Conservation (phyloP, 164 flowering plant genomes). For the Stephania yunnanensis region DNA sequence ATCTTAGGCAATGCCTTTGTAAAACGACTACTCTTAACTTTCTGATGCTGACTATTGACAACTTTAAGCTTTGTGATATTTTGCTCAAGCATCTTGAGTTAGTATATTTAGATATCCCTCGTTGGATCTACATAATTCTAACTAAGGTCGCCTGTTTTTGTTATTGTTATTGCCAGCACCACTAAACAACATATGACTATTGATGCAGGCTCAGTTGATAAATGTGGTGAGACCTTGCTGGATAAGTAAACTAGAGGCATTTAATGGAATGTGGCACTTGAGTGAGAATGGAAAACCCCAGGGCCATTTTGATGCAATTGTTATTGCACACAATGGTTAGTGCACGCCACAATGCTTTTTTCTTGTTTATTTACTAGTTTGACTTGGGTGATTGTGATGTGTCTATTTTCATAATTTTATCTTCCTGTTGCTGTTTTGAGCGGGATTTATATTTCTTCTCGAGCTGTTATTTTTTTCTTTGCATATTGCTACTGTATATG, state of each 20-base stretch:
- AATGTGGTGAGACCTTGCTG: constrained; percentile 86
- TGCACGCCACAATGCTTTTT: not conserved
- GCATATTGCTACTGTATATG: not conserved
- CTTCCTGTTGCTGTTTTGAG: not conserved
- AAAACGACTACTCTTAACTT: not conserved
- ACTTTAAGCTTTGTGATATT: not conserved
- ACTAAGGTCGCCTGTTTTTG: not conserved
- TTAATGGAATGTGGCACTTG: constrained; percentile 90
- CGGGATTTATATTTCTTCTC: not conserved
- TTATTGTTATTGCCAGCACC: not conserved
- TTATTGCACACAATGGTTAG: constrained; percentile 91
- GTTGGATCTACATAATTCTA: not conserved
- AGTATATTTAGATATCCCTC: not conserved
- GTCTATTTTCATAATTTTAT: not conserved
- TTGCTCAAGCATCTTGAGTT: not conserved
- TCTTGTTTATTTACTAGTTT: not conserved
- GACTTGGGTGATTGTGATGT: not conserved
- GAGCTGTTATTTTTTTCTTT: not conserved
- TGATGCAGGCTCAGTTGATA: constrained; percentile 53
- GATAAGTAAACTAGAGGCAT: constrained; percentile 86
- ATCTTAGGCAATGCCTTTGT: not conserved
- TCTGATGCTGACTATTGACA: not conserved
- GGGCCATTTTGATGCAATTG: constrained; percentile 83
- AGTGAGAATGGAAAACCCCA: constrained; percentile 81
- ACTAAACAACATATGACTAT: constrained; percentile 10